Base-by-base conservation (phyloP, 306 rosid species). In the Mimosa pudica region DNA sequence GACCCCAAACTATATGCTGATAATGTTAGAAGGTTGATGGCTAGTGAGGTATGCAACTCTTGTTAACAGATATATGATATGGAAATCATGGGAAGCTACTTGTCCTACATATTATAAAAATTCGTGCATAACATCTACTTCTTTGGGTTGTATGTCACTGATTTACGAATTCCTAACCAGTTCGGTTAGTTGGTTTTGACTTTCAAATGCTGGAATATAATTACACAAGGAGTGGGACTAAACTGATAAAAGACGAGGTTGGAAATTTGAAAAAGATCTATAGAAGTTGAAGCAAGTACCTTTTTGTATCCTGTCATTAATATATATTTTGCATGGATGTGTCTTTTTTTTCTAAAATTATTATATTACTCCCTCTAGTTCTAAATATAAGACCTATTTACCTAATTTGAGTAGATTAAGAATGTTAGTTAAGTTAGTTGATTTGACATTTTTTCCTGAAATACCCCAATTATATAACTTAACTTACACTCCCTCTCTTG, bases 11-110 rank as follows among this genome's bases (percentile, higher is more conserved):
- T 91, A 57, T 96, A 84, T 57, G 93, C 98, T 6, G 76, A 64
- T 79, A 96, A 93, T 69, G 89, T 93, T 70, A 90, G 98, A 90
- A 88, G 83, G 77, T 72, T 93, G 88, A 96, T 96, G 97, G 97
- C 97, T 70, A 89, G 78, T 82, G 99, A 96, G 99, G 99, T 96
- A 86, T 74, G 66, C 62, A 10, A 51, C 61, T 61, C 42, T 6
- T 17, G 36, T 45, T 62, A 10, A 54, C 20, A 12, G 46, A 58
- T 60, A 20, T 24, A 57, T 47, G 62, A 33, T 2, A 12, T 63
- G 65, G 71, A 51, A 60, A 6, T 18, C 32, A 52, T 18, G n/a
- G 41, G 71, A 47, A 71, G 35, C n/a, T 78, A 58, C 57, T 55
- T 38, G 42, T 38, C 30, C 24, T 60, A 61, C 52, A 61, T 46